These are phyloP conservation scores for Aspergillus carlsbadensis DNA, from an alignment of 495 filamentous ascomycete genomes.

Conservation along the genomic window DNA sequence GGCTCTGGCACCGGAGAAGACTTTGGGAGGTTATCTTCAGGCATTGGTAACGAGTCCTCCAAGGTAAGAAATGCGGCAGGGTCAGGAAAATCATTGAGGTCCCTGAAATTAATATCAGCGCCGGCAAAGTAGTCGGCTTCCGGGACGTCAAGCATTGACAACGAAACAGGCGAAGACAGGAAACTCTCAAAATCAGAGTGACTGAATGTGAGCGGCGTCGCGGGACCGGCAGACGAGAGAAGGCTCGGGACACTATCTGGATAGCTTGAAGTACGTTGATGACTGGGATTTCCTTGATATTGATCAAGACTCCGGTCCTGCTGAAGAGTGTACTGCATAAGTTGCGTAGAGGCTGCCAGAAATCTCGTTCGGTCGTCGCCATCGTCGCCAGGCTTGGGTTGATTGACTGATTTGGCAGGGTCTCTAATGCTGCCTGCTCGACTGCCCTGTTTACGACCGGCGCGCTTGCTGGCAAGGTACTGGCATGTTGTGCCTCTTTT, in stretches of 20 bases:
- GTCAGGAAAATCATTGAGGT: background rate
- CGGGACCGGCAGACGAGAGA: conserved; percentile 11
- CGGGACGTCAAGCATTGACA: conserved; percentile 9
- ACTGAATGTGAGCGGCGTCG: conserved; percentile 2
- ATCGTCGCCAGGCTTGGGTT: background rate
- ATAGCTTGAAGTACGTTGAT: conserved; percentile 7
- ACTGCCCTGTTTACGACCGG: conserved; percentile 22
- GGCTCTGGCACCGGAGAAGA: background rate
- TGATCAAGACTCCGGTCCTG: background rate
- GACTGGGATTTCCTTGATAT: background rate
- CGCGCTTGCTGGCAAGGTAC: conserved; percentile 53
- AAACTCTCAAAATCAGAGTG: conserved; percentile 17
- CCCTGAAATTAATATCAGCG: background rate
- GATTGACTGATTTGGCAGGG: background rate
- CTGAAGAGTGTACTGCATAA: conserved; percentile 6
- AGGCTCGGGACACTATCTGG: conserved; percentile 6
- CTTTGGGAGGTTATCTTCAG: background rate
- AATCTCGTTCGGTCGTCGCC: background rate
- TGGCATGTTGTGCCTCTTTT: conserved; percentile 51
- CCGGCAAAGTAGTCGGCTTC: conserved; percentile 2
- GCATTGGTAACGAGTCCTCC: background rate
- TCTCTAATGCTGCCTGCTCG: conserved; percentile 8
- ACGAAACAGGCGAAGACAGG: conserved; percentile 15
- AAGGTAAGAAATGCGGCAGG: background rate
- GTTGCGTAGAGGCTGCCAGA: background rate